Conservation (phyloP, 805 yeast genomes). For the Lipomyces orientalis region DNA sequence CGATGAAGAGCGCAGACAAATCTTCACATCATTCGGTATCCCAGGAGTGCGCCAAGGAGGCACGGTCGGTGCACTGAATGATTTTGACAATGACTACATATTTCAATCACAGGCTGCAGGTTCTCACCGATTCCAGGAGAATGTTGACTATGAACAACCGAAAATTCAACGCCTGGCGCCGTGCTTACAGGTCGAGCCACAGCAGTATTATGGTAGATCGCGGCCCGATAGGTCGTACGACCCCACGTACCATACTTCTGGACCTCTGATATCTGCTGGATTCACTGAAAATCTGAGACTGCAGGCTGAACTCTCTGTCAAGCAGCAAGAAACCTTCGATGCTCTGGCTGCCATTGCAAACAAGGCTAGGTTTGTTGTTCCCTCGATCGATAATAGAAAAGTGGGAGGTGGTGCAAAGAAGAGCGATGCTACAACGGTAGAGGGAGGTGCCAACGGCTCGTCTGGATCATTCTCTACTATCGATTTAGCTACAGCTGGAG, state of each 20-base stretch:
- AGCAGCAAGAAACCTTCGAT: not conserved
- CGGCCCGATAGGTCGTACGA: too few species aligned
- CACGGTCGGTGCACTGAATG: not conserved
- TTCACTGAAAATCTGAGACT: slow-evolving; percentile 4
- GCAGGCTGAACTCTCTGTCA: not conserved
- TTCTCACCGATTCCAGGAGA: not conserved
- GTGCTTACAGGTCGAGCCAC: not conserved
- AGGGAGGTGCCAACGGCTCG: not conserved
- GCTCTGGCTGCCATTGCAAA: not conserved
- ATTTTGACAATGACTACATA: not conserved
- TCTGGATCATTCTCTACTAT: slow-evolving; percentile 4
- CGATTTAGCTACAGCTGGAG: not conserved
- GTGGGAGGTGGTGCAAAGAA: not conserved
- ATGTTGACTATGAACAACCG: not conserved
- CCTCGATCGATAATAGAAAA: not conserved
- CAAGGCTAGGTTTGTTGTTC: not conserved
- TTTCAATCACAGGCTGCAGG: not conserved
- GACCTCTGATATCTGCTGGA: slow-evolving; percentile 1
- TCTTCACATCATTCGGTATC: not conserved
- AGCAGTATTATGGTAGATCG: not conserved
- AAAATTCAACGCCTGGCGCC: not conserved
- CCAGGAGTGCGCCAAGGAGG: not conserved
- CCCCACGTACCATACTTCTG: not conserved
- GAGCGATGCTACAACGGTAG: not conserved
- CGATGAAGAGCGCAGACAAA: slow-evolving; percentile 4